Base-by-base conservation (phyloP, 176 grass and related monocot genomes). In the Bolboschoenus planiculmis region DNA sequence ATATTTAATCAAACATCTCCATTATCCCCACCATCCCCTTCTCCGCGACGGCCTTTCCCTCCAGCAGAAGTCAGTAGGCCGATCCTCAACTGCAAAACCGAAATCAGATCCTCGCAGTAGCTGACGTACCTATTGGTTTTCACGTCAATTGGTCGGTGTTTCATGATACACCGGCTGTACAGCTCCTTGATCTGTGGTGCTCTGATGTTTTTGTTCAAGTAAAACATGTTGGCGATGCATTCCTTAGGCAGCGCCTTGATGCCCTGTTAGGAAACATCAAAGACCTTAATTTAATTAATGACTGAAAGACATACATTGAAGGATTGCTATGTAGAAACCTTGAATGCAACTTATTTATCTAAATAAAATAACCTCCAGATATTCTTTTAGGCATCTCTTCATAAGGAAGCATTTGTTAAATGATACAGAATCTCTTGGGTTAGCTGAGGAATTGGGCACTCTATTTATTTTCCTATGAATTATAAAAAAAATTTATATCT, bases 131-230 rank as follows among this genome's bases (percentile, higher is more conserved):
- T 11, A 1, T 26, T 24, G 1, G 67, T 72, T 44, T 44, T 24
- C 20, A 1, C 5, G 40, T 72, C 20, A 21, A 72, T 27, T 0
- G 67, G 39, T 15, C 67, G 67, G n/a, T 26, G 21, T 10, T n/a
- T 21, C 39, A 72, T 43, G 18, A 5, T n/a, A 44, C 67, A 72
- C 10, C 67, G 20, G 67, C 21, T 42, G 37, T 26, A 43, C 20
- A 72, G 36, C 37, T 72, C 20, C 37, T 24, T 72, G n/a, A 72
- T 23, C 5, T 72, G 67, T 4, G 37, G 37, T 44, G 67, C n/a
- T n/a, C 67, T 24, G 67, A 43, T 43, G 40, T 44, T 43, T 39
- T 72, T 72, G 67, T 72, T 72, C 67, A 72, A 44, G 67, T 44
- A 72, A 46, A 72, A 72, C 67, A 72, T 72, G 67, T 27, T 43